phyloP scores from a whole-genome alignment of 768 basidiomycete genomes.

The Podaxis pistillaris region DNA sequence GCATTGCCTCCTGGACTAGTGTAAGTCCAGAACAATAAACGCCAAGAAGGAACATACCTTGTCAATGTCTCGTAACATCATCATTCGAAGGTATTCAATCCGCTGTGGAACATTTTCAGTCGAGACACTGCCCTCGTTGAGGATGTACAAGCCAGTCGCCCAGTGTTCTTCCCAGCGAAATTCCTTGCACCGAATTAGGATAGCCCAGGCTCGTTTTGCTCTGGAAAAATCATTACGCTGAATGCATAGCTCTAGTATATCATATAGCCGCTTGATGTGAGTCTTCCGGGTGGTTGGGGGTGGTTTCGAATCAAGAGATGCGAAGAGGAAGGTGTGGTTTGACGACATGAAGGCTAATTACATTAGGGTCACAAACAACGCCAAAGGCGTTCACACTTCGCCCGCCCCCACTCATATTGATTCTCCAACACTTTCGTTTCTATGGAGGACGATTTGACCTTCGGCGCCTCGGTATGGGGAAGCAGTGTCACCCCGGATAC shows the following conservation, averaged over 20 bases:
- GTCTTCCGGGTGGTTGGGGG: conserved; percentile 59
- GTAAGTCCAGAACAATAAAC: background rate
- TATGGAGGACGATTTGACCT: conserved; percentile 74
- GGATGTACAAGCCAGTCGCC: conserved; percentile 61
- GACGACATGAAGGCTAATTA: background rate
- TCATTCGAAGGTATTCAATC: conserved; percentile 62
- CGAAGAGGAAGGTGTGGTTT: conserved; percentile 59
- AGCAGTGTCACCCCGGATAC: conserved; percentile 24
- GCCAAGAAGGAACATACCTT: conserved; percentile 45
- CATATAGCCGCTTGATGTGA: conserved; percentile 73
- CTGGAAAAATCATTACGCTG: conserved; percentile 62
- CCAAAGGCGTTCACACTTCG: conserved; percentile 24
- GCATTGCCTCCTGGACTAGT: conserved; percentile 46
- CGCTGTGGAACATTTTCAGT: conserved; percentile 25
- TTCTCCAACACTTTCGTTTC: conserved; percentile 1
- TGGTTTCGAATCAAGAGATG: conserved; percentile 47
- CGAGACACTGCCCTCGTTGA: conserved; percentile 33
- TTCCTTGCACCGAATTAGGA: conserved; percentile 77
- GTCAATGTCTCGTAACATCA: conserved; percentile 69
- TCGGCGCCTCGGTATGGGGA: conserved; percentile 77
- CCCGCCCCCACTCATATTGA: background rate
- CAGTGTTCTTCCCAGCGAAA: conserved; percentile 72
- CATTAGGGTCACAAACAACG: conserved; percentile 25
- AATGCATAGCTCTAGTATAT: conserved; percentile 69
- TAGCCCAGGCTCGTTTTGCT: conserved; percentile 70